phyloP scores from a whole-genome alignment of 2,329 filamentous ascomycete genomes.

The Ophiostoma australiae region DNA sequence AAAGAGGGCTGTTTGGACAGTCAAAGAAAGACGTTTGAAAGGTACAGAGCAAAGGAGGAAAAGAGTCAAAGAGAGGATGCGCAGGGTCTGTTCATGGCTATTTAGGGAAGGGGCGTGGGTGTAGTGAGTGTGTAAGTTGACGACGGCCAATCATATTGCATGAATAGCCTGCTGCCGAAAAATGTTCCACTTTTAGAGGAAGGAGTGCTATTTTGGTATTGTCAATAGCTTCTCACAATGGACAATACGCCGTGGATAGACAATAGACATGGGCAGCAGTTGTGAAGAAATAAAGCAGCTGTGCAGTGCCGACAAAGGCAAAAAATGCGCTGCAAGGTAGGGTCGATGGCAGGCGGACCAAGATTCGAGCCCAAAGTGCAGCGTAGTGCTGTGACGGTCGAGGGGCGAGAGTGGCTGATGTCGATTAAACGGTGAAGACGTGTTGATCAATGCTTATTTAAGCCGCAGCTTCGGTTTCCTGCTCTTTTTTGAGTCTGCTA shows the following conservation, averaged over 20 bases:
- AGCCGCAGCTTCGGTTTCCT: too few species aligned
- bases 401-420: neutral
- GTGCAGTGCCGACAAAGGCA: neutral
- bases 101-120: conserved; percentile 2
- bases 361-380: neutral
- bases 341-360: neutral
- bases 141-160: neutral
- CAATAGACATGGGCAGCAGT: neutral
- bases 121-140: conserved; percentile 7
- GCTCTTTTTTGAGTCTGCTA: too few species aligned
- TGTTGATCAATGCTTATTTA: neutral
- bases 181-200: neutral
- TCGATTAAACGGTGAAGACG: neutral
- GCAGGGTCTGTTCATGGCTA: neutral
- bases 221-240: neutral
- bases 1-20: neutral
- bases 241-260: neutral
- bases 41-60: too few species aligned
- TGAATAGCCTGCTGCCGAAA: neutral
- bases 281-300: neutral
- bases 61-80: neutral
- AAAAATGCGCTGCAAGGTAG: neutral
- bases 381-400: neutral
- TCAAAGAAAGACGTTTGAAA: neutral
- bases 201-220: conserved; percentile 9